Evolutionary conservation across 2,329 filamentous ascomycete species (phyloP).

Genomic region (Daldinia sp.): DNA sequence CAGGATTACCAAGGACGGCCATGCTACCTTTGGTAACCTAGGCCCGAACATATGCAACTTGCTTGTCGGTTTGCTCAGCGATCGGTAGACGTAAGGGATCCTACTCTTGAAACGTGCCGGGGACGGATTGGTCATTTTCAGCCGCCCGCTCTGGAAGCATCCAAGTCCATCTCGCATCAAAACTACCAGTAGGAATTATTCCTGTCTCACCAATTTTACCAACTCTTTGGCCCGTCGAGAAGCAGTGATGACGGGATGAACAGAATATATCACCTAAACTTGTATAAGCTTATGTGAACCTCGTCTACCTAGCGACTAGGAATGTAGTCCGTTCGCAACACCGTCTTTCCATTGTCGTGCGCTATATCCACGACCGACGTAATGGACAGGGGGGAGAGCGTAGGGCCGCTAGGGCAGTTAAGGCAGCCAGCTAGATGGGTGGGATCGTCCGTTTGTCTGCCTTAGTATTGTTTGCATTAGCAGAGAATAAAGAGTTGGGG

Average conservation of each 20-base stretch:
- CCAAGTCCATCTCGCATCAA: constrained; percentile 15
- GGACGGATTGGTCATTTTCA: constrained; percentile 34
- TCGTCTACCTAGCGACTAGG: constrained; percentile 28
- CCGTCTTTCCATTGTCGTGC: constrained; percentile 18
- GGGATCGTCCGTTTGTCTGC: constrained; percentile 33
- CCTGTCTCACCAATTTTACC: constrained; percentile 22
- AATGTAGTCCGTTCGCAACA: constrained; percentile 20
- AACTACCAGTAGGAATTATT: constrained; percentile 33
- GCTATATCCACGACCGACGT: constrained; percentile 22
- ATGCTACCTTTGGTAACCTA: constrained; percentile 10
- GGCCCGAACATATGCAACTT: constrained; percentile 30
- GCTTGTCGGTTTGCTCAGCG: constrained; percentile 28
- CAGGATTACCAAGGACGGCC: not conserved
- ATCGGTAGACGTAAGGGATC: constrained; percentile 32
- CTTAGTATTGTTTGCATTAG: constrained; percentile 24
- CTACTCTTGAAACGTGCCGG: constrained; percentile 30
- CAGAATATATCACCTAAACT: constrained; percentile 9
- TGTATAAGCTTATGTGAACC: constrained; percentile 13
- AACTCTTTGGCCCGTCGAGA: constrained; percentile 3
- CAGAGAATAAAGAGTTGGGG: constrained; percentile 13
- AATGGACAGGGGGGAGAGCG: constrained; percentile 19
- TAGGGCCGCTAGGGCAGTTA: constrained; percentile 5
- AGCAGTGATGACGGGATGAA: constrained; percentile 18
- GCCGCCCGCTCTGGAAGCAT: constrained; percentile 11
- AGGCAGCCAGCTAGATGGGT: constrained; percentile 10